Evolutionary conservation across 257 asterid genomes (phyloP).

Genomic region (Eucommia ulmoides): DNA sequence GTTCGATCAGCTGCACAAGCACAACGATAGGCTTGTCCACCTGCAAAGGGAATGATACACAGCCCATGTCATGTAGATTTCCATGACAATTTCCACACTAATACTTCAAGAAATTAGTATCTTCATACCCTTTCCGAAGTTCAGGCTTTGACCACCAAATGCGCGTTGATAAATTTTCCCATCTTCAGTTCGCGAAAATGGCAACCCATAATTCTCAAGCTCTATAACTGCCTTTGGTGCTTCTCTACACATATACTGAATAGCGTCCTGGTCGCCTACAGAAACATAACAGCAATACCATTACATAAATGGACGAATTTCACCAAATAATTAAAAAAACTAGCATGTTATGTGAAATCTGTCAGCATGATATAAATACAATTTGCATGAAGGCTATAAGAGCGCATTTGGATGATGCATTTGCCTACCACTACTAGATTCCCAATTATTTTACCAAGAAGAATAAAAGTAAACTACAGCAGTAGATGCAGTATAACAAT

Average conservation of each 20-base stretch:
- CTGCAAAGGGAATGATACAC: conserved; percentile 27
- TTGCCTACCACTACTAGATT: neutral
- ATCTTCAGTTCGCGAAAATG: conserved; percentile 95
- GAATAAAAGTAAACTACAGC: neutral
- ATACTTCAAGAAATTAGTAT: no score
- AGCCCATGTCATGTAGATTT: neutral
- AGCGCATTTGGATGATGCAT: no score
- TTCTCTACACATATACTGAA: conserved; percentile 90
- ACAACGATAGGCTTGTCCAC: conserved; percentile 99
- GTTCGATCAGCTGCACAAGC: conserved; percentile 99
- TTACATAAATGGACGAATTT: no score
- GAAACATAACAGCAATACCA: no score
- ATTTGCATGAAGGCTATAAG: no score
- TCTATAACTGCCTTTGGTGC: conserved; percentile 94
- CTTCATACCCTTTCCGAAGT: conserved; percentile 77
- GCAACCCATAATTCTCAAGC: conserved; percentile 85
- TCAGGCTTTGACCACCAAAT: conserved; percentile 94
- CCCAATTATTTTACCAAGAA: neutral
- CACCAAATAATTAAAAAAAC: no score
- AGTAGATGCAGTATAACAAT: neutral
- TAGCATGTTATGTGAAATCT: no score
- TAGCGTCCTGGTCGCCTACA: conserved; percentile 93
- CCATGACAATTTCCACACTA: neutral
- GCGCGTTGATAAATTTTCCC: conserved; percentile 98
- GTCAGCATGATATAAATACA: no score